Evolutionary conservation across 805 yeast genomes (phyloP).

Genomic region (Hanseniaspora pseudoguilliermondii): DNA sequence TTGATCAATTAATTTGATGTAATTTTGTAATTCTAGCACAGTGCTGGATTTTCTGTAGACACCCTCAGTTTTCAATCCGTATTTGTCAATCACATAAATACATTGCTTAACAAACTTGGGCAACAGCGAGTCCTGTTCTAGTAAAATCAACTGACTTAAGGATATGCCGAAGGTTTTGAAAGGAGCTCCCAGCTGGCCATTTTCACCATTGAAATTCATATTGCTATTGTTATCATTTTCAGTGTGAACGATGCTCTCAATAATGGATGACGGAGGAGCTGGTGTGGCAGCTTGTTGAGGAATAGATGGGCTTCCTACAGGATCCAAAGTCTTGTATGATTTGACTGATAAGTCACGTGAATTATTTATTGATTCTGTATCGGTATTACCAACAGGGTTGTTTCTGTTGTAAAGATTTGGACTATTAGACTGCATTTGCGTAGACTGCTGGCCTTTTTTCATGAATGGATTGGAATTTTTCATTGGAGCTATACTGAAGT

Average conservation of each 20-base stretch:
- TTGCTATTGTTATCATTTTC: neutral
- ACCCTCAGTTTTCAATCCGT: slow-evolving; percentile 80
- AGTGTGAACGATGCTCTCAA: slow-evolving; percentile 1
- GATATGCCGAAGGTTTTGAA: slow-evolving; percentile 68
- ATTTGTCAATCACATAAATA: slow-evolving; percentile 69
- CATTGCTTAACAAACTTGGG: slow-evolving; percentile 84
- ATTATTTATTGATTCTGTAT: neutral
- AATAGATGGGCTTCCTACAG: neutral
- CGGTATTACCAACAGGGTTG: neutral
- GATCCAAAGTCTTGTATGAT: slow-evolving; percentile 12
- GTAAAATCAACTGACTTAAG: slow-evolving; percentile 60
- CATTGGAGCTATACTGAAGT: slow-evolving; percentile 7
- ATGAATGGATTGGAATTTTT: slow-evolving; percentile 12
- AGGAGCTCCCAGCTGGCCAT: neutral
- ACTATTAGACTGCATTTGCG: slow-evolving; percentile 25
- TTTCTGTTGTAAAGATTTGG: neutral
- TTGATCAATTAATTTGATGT: slow-evolving; percentile 56
- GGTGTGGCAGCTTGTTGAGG: slow-evolving; percentile 11
- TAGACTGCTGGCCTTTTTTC: slow-evolving; percentile 17
- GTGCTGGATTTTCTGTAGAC: slow-evolving; percentile 80
- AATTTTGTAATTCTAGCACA: slow-evolving; percentile 55
- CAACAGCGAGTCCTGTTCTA: slow-evolving; percentile 71
- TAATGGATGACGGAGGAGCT: slow-evolving; percentile 8
- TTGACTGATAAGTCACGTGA: slow-evolving; percentile 23
- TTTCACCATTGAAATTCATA: slow-evolving; percentile 13